These are phyloP conservation scores for Aspergillus tamarii DNA, from an alignment of 2,329 filamentous ascomycete species.

Conservation along the genomic window DNA sequence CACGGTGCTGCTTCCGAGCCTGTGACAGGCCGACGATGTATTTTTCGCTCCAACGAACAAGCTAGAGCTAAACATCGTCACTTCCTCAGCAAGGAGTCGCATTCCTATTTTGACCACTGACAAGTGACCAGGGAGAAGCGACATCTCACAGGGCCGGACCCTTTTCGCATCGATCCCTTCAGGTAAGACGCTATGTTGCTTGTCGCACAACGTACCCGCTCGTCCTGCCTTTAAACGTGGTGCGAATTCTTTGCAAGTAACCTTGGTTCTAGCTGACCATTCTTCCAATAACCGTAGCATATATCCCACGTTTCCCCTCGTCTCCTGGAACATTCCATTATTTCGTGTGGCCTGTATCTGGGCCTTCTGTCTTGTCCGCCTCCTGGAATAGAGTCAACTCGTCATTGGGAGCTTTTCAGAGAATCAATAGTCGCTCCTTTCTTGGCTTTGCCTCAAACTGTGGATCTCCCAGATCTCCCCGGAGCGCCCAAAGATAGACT, in stretches of 20 bases:
- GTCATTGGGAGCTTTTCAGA: slow-evolving; percentile 12
- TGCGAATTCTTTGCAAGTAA: background rate
- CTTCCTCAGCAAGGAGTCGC: slow-evolving; percentile 12
- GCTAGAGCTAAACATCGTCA: background rate
- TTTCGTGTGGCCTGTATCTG: background rate
- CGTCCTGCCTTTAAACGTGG: background rate
- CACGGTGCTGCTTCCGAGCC: slow-evolving; percentile 20
- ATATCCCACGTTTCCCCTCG: slow-evolving; percentile 1
- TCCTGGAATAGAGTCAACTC: slow-evolving; percentile 5
- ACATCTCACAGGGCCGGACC: slow-evolving; percentile 7
- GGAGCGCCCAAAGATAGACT: slow-evolving; percentile 17
- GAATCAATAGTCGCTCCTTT: slow-evolving; percentile 14
- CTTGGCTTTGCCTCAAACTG: slow-evolving; percentile 14
- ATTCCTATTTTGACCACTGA: background rate
- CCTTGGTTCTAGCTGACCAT: slow-evolving; percentile 6
- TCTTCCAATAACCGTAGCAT: slow-evolving; percentile 6
- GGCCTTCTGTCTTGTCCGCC: background rate
- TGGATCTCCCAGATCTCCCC: slow-evolving; percentile 23
- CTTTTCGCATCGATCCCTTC: slow-evolving; percentile 2
- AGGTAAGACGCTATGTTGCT: slow-evolving; percentile 6
- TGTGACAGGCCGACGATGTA: slow-evolving; percentile 19
- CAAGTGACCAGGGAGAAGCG: background rate
- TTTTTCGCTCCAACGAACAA: slow-evolving; percentile 7
- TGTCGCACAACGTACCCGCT: background rate
- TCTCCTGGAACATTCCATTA: slow-evolving; percentile 1